Conservation (phyloP, 1,139 yeast species). For the Magnusiomyces sp. region DNA sequence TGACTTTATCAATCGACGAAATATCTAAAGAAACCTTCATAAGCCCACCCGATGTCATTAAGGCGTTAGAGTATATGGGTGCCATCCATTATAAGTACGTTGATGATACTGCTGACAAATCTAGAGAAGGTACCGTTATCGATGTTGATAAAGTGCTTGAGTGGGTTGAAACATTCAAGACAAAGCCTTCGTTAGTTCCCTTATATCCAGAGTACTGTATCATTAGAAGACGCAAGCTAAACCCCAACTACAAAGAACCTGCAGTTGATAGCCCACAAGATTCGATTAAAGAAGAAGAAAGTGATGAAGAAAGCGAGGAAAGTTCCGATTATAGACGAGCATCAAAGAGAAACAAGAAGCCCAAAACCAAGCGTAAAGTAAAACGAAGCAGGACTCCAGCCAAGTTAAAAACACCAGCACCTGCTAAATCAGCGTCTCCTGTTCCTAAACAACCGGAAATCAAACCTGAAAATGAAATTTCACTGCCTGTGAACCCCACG, state of each 20-base stretch:
- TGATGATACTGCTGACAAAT: not conserved
- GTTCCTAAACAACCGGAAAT: too few species aligned
- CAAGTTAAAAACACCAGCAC: too few species aligned
- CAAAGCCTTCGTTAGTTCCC: conserved; percentile 4
- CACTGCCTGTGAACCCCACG: too few species aligned
- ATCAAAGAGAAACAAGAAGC: too few species aligned
- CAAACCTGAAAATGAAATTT: too few species aligned
- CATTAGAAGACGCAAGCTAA: not conserved
- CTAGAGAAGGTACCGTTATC: not conserved
- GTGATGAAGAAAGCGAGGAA: not conserved
- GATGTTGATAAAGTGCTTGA: not conserved
- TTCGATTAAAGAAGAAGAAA: not conserved
- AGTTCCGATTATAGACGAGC: too few species aligned
- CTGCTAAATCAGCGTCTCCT: too few species aligned
- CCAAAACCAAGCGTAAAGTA: too few species aligned
- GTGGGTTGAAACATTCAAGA: not conserved
- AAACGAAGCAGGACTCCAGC: too few species aligned
- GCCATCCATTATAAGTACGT: not conserved
- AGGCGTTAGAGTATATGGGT: conserved; percentile 11
- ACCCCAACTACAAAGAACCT: not conserved
- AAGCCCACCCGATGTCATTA: conserved; percentile 10
- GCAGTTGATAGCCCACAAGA: not conserved
- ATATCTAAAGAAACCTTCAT: conserved; percentile 9
- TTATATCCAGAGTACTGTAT: conserved; percentile 4
- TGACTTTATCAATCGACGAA: conserved; percentile 9